Evolutionary conservation across 495 filamentous ascomycete species (phyloP), one percentile per base, ranked within the genome.

Genomic region (Neurospora tetrasperma): DNA sequence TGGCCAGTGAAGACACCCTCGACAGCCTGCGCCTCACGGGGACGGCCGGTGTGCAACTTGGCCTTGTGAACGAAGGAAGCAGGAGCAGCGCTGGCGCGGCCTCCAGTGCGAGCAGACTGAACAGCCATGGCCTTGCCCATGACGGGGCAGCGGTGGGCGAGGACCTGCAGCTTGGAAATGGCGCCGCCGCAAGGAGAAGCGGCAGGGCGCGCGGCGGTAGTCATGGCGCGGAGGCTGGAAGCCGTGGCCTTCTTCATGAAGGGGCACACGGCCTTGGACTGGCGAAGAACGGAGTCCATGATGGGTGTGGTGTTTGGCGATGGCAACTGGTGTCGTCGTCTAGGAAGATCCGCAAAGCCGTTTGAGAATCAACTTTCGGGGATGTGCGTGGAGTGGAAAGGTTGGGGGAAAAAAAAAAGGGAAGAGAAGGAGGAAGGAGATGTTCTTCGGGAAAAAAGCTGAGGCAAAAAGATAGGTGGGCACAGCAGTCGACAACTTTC

Each of bases 41-140:
- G 82, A 59, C 86, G 86, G 74, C 90, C 91, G 69, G 93, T 96
- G 83, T 97, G 94, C 81, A 97, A 83, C 76, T 87, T 90, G 68
- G 94, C 92, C 82, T 89, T 90, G 75, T 82, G 83, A 69, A 83
- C 80, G 35, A 81, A 80, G n/a, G 84, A 81, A 69, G 82, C 83
- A 71, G 83, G 78, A 54, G 78, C 76, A 39, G 74, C 75, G 69
- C 44, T 42, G 46, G 75, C 39, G 70, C 79, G 71, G 71, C 79
- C 75, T 73, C 82, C 78, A 46, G 84, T 78, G 79, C 86, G 86
- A 72, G 84, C 82, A 78, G 91, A 91, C 86, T 97, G 95, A 23
- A 97, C 90, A 66, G 93, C 93, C 77, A 99, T 87, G 59, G 96
- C 96, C 86, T 97, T 97, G 81, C 94, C 94, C 96, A 99, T 99